These are phyloP conservation scores for Ulota crispa DNA, from an alignment of 225 moss, liverwort and hornwort genomes.

Conservation along the genomic window DNA sequence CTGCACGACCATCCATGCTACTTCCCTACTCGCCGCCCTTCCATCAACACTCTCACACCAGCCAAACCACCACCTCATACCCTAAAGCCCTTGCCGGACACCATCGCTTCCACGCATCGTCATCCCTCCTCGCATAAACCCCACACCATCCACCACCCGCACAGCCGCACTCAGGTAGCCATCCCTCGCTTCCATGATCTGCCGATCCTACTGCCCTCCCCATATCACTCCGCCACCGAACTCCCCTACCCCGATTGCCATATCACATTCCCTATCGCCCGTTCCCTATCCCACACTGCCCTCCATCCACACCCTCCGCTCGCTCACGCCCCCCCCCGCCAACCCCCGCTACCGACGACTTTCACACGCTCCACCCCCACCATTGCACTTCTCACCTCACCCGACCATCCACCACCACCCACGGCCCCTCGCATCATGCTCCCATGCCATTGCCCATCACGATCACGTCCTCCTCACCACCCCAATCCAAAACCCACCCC, in stretches of 20 bases:
- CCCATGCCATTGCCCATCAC: no score
- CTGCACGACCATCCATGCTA: not conserved
- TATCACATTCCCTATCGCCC: not conserved
- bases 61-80: not conserved
- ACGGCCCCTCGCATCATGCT: no score
- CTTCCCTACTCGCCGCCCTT: not conserved
- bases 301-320: no score
- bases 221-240: not conserved
- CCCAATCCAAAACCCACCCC: no score
- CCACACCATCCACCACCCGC: not conserved
- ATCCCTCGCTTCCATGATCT: not conserved
- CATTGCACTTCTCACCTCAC: not conserved
- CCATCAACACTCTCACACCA: not conserved
- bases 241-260: not conserved
- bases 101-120: not conserved
- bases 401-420: not conserved
- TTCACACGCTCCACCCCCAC: no score
- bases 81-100: not conserved
- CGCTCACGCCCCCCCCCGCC: not conserved
- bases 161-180: not conserved
- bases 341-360: not conserved
- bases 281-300: not conserved
- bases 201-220: not conserved
- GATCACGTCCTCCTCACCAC: not conserved
- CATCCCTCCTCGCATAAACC: not conserved